These are phyloP conservation scores for Vickermania spadyakhi DNA, from an alignment of 208 protist genomes.

Conservation along the genomic window DNA sequence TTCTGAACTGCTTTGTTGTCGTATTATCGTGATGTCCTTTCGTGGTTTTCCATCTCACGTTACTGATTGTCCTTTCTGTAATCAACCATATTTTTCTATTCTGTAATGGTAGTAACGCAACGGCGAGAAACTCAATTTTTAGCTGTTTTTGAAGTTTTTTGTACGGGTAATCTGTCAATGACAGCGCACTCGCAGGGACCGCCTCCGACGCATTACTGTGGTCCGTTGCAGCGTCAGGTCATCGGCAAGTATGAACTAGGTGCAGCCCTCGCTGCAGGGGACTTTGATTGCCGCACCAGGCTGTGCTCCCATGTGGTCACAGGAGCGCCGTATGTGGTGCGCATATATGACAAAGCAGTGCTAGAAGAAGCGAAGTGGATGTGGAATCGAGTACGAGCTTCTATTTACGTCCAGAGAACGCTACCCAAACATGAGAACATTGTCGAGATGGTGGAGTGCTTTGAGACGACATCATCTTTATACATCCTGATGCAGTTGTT, in stretches of 20 bases:
- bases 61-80: background rate
- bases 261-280: constrained; percentile 57
- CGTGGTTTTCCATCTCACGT: too few species aligned
- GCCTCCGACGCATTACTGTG: background rate
- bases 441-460: constrained; percentile 82
- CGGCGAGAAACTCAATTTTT: too few species aligned
- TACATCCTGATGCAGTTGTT: constrained; percentile 87
- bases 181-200: background rate
- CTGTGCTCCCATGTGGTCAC: constrained; percentile 75
- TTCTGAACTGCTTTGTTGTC: too few species aligned
- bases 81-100: background rate
- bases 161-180: too few species aligned
- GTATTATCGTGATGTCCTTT: too few species aligned
- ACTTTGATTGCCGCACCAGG: constrained; percentile 79
- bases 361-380: constrained; percentile 76
- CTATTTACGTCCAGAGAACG: constrained; percentile 74
- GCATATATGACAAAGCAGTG: constrained; percentile 70
- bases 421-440: constrained; percentile 74
- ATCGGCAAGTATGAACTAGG: constrained; percentile 85
- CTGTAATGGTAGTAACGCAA: too few species aligned
- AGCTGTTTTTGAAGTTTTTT: too few species aligned
- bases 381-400: constrained; percentile 65
- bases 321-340: constrained; percentile 68
- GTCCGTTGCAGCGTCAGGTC: constrained; percentile 17
- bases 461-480: constrained; percentile 63